Base-by-base conservation (phyloP, 2,329 filamentous ascomycete genomes). In the Alternaria sp. region DNA sequence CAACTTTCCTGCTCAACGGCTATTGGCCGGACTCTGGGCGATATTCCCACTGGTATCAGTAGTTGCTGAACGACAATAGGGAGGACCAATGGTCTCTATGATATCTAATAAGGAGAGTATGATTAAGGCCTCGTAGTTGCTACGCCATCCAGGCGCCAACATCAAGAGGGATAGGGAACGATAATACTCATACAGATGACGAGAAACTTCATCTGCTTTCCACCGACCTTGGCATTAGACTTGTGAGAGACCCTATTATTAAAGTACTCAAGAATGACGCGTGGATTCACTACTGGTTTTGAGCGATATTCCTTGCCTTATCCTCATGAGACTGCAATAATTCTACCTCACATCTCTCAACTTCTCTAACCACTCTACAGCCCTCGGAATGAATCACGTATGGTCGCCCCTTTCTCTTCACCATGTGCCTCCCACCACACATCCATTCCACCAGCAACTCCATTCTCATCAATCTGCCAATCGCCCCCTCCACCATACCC, bases 391-490 rank as follows among this genome's bases (percentile, higher is more conserved):
- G 51, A 39, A 69, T 51, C 4, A 58, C 56, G 54, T 61, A 69
- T 31, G 54, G 54, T 56, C 39, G 60, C 53, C 58, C 60, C 64
- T 17, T 42, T 42, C 17, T 58, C 51, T 26, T 62, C 53, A 33
- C 40, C 60, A 54, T 68, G 63, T 10, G 63, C 67, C 31, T 66
- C 60, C 42, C 53, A 65, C 62, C 62, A 70, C 50, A 62, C 61
- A 14, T 66, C 56, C 24, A 70, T 62, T n/a, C 56, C 63, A n/a
- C 61, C 57, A 14, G 44, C 49, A 29, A 69, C 60, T 6, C 66
- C 66, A 31, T 61, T 51, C 31, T 55, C 56, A 40, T 63, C 58
- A 17, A 69, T 56, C 24, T 58, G 40, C 66, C 67, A 70, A 48
- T 65, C 60, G 14, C 61, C 67, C 28, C 54, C 51, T 70, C 62